Conservation (phyloP, 495 filamentous ascomycete species). For the Penicillium angulare region DNA sequence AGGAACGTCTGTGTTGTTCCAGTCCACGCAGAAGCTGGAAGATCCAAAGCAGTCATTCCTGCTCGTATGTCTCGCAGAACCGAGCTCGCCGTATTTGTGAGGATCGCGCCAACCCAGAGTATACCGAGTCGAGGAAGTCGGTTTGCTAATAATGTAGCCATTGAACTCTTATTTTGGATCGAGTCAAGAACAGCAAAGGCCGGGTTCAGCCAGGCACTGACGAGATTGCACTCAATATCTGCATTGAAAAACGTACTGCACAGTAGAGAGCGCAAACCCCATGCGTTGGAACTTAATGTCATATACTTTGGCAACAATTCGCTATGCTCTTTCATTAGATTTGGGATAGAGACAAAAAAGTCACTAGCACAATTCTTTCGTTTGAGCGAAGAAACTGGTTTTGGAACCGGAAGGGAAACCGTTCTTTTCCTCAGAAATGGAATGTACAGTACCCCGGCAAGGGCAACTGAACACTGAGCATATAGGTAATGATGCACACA, state of each 20-base stretch:
- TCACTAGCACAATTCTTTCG: neutral
- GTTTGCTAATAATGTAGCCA: constrained; percentile 14
- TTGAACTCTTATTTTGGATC: neutral
- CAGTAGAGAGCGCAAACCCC: constrained; percentile 28
- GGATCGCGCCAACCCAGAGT: constrained; percentile 30
- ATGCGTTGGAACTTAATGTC: constrained; percentile 23
- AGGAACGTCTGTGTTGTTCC: constrained; percentile 23
- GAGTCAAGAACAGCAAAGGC: constrained; percentile 25
- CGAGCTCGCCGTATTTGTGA: constrained; percentile 15
- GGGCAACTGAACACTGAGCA: constrained; percentile 26
- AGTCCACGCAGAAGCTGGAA: constrained; percentile 23
- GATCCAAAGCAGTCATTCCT: constrained; percentile 22
- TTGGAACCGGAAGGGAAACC: constrained; percentile 21
- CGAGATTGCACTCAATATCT: constrained; percentile 30
- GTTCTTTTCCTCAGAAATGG: constrained; percentile 15
- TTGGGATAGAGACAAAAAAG: constrained; percentile 7
- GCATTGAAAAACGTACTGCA: constrained; percentile 27
- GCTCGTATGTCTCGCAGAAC: constrained; percentile 14
- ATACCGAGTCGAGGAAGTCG: constrained; percentile 16
- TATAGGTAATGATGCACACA: constrained; percentile 23
- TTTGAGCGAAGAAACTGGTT: neutral
- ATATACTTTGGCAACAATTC: constrained; percentile 24
- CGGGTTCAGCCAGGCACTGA: constrained; percentile 32
- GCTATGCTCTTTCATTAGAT: constrained; percentile 12
- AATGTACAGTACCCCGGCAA: constrained; percentile 26